These are phyloP conservation scores for Penicillium desertorum DNA, from an alignment of 495 filamentous ascomycete genomes.

Conservation along the genomic window DNA sequence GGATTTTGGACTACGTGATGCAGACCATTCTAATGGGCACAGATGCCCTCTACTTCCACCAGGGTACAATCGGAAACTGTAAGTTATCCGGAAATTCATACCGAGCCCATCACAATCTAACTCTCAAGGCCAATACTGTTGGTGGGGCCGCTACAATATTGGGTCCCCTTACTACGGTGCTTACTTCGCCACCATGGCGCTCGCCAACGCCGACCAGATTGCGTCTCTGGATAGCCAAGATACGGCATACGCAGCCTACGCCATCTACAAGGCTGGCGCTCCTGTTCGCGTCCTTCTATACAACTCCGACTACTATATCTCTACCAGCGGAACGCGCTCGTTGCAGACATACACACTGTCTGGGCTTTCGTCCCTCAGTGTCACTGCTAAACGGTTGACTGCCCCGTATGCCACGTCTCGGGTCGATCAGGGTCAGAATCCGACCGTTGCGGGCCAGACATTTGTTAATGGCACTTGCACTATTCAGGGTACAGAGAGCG, in stretches of 20 bases:
- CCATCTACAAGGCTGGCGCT: slow-evolving; percentile 44
- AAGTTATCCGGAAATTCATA: not conserved
- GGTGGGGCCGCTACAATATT: slow-evolving; percentile 57
- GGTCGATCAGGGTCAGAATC: slow-evolving; percentile 47
- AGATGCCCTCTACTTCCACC: slow-evolving; percentile 54
- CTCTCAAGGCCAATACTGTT: slow-evolving; percentile 53
- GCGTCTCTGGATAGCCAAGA: slow-evolving; percentile 51
- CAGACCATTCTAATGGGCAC: slow-evolving; percentile 50
- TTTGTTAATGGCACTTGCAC: slow-evolving; percentile 56
- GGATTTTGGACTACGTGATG: slow-evolving; percentile 61
- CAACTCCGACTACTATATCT: slow-evolving; percentile 58
- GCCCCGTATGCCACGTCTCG: slow-evolving; percentile 49
- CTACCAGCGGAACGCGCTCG: slow-evolving; percentile 38
- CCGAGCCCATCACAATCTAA: not conserved
- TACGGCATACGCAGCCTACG: slow-evolving; percentile 53
- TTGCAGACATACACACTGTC: slow-evolving; percentile 47
- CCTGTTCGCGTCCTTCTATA: slow-evolving; percentile 51
- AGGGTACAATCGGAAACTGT: slow-evolving; percentile 60
- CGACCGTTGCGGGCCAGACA: slow-evolving; percentile 53
- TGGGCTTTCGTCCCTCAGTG: slow-evolving; percentile 37
- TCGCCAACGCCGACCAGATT: slow-evolving; percentile 52
- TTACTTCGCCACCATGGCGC: slow-evolving; percentile 51
- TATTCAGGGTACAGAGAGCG: slow-evolving; percentile 42
- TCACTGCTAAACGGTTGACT: slow-evolving; percentile 55
- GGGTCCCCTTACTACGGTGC: slow-evolving; percentile 60